Conservation (phyloP, 2,329 filamentous ascomycete species). For the Clarireedia monteithiana region DNA sequence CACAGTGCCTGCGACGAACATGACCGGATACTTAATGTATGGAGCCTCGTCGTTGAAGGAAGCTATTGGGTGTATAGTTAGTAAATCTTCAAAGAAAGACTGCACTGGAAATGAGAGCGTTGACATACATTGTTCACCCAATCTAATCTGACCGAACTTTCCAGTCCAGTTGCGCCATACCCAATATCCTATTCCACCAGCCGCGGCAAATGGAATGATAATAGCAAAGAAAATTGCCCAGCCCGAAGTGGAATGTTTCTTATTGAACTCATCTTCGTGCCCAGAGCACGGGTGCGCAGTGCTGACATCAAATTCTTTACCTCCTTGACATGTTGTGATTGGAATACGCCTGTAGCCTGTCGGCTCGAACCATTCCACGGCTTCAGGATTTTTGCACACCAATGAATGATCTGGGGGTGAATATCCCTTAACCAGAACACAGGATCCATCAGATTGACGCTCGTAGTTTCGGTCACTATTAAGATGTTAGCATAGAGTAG, state of each 20-base stretch:
- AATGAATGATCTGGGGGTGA: conserved; percentile 51
- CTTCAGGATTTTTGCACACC: conserved; percentile 53
- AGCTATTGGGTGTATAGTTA: conserved; percentile 16
- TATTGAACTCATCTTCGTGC: conserved; percentile 74
- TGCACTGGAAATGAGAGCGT: background rate
- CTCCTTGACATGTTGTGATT: conserved; percentile 76
- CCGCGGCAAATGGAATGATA: conserved; percentile 63
- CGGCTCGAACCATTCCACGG: conserved; percentile 71
- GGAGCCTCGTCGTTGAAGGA: conserved; percentile 63
- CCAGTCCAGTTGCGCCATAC: conserved; percentile 78
- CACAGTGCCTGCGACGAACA: conserved; percentile 57
- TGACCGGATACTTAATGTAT: conserved; percentile 76
- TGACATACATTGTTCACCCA: conserved; percentile 58
- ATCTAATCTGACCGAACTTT: conserved; percentile 86
- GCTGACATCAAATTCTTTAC: conserved; percentile 61
- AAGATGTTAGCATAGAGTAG: conserved; percentile 12
- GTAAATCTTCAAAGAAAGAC: conserved; percentile 1
- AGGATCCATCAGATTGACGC: conserved; percentile 67
- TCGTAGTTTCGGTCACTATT: conserved; percentile 88
- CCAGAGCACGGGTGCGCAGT: conserved; percentile 60
- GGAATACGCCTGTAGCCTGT: conserved; percentile 88
- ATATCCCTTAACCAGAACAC: conserved; percentile 67
- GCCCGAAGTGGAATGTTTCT: conserved; percentile 63
- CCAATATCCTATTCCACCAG: conserved; percentile 71
- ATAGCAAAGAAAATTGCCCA: conserved; percentile 81